phyloP scores from a whole-genome alignment of 169 alveolate species.

The Nephromyces sp. region DNA sequence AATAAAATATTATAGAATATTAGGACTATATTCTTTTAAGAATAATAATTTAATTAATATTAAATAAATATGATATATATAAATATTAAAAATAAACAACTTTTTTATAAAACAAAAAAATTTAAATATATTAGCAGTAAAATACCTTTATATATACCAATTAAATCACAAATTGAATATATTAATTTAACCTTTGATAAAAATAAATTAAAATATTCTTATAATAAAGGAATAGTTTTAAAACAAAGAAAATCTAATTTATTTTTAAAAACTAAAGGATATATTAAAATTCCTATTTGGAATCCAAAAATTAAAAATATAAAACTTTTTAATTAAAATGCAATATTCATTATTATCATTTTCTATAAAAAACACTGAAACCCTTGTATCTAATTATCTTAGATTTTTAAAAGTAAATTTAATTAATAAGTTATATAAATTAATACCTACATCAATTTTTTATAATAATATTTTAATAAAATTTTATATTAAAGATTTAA shows the following conservation, averaged over 20 bases:
- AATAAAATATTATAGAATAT: constrained; percentile 15
- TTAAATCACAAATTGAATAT: neutral
- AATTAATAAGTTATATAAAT: neutral
- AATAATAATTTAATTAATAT: neutral
- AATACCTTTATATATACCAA: neutral
- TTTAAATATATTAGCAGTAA: neutral
- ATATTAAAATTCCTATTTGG: neutral
- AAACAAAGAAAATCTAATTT: neutral
- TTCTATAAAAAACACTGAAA: constrained; percentile 1
- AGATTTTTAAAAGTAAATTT: neutral
- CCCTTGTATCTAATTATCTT: neutral
- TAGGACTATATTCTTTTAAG: neutral
- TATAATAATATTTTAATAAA: neutral
- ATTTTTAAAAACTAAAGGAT: neutral
- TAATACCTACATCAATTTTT: neutral
- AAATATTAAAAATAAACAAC: neutral
- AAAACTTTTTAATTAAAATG: neutral
- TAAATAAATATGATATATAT: neutral
- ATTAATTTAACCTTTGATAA: neutral
- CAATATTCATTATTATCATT: neutral
- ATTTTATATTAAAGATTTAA: neutral
- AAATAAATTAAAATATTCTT: neutral
- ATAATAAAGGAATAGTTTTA: neutral
- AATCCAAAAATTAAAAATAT: neutral
- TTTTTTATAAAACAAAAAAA: neutral